Evolutionary conservation across 2,329 filamentous ascomycete species (phyloP), one percentile per base, ranked within the genome.

Genomic region (Metarhizium anisopliae): DNA sequence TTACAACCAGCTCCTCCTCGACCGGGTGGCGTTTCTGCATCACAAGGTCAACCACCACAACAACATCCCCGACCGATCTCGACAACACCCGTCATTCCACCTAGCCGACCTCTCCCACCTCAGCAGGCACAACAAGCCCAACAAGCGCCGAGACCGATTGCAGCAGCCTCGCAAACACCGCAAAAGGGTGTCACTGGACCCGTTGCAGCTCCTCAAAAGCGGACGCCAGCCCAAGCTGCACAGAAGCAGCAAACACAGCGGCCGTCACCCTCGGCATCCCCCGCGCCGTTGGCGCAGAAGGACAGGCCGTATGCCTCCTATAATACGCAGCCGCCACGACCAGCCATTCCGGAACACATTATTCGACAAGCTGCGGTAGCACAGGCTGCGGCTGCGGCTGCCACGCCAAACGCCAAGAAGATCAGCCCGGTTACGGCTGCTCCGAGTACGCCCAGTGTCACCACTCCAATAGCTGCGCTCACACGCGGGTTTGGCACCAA

Each of bases 401-500:
- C 64, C 53, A 68, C 70, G 13, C 65, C 66, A 20, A 57, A 59
- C 1, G 58, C 64, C 10, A 72, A 68, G 51, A 66, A 66, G 32
- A 56, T 61, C 32, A 68, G 67, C 42, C 66, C 64, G 18, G 64
- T 68, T 6, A 63, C 67, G 16, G 59, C 67, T 10, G 58, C 59
- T 36, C 70, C 72, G 16, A 68, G 68, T 16, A 74, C 72, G 0
- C 72, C 72, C 6, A 59, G 66, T 11, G 63, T 66, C 40, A 62
- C 61, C 13, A 66, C 62, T n/a, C 64, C 65, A 4, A 36, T 52
- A 6, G 53, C 57, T 13, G 62, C 67, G 14, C 56, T 72, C 29
- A 65, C 63, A 1, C 64, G 67, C 49, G 71, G 71, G 0, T 71
- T 73, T 56, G 81, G 80, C 49, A 86, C 83, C 0, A 80, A 78